These are phyloP conservation scores for Tolypocladium guangdongense DNA, from an alignment of 2,329 filamentous ascomycete species.

Conservation along the genomic window DNA sequence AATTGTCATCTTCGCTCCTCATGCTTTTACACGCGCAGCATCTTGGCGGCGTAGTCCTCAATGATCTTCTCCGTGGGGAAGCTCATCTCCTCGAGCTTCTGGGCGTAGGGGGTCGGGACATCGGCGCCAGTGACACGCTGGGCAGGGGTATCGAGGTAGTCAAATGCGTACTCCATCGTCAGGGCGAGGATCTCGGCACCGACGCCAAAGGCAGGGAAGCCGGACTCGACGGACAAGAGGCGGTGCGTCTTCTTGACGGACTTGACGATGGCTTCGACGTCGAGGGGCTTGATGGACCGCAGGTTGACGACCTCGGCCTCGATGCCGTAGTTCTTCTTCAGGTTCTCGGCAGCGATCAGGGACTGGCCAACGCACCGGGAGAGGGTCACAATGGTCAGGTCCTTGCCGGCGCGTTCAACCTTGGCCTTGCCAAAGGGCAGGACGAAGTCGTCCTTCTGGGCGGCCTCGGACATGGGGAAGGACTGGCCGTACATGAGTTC, in stretches of 20 bases:
- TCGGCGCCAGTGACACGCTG: slow-evolving; percentile 93
- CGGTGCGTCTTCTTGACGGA: slow-evolving; percentile 98
- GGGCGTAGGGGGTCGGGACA: slow-evolving; percentile 91
- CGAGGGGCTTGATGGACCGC: slow-evolving; percentile 91
- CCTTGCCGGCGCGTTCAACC: slow-evolving; percentile 92
- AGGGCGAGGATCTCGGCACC: slow-evolving; percentile 86
- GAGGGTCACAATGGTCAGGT: slow-evolving; percentile 88
- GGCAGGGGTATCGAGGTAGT: slow-evolving; percentile 91
- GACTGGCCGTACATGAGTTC: slow-evolving; percentile 84
- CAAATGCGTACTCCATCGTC: slow-evolving; percentile 95
- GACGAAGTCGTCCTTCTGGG: slow-evolving; percentile 93
- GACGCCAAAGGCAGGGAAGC: slow-evolving; percentile 92
- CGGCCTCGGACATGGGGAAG: slow-evolving; percentile 96
- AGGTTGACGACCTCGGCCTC: slow-evolving; percentile 97
- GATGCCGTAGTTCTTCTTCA: slow-evolving; percentile 94
- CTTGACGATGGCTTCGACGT: slow-evolving; percentile 89
- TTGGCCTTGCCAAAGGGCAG: slow-evolving; percentile 98
- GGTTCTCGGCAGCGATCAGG: slow-evolving; percentile 73
- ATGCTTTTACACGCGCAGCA: slow-evolving; percentile 60
- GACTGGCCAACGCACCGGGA: slow-evolving; percentile 94
- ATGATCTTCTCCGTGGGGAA: slow-evolving; percentile 91
- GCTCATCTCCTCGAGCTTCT: slow-evolving; percentile 84
- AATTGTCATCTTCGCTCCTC: background rate
- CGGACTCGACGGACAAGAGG: slow-evolving; percentile 85
- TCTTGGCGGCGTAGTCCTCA: slow-evolving; percentile 77